Evolutionary conservation across 805 yeast genomes (phyloP).

Genomic region (Starmerella powellii): DNA sequence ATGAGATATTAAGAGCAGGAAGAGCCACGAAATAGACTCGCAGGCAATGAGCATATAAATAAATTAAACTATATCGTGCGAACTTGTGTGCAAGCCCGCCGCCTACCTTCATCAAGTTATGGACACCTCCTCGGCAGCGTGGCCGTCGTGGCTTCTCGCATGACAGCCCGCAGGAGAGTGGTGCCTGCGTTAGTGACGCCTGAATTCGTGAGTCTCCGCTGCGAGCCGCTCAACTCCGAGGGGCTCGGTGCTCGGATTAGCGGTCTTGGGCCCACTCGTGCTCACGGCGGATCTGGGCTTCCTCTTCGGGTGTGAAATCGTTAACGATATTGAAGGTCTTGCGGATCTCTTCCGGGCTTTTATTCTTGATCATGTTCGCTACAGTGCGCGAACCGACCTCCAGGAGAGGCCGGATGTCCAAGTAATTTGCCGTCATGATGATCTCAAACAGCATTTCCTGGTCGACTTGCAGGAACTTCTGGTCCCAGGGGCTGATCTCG

Average conservation of each 20-base stretch:
- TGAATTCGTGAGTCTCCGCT: no score
- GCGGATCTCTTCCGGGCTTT: conserved; percentile 37
- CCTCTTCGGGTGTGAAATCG: conserved; percentile 39
- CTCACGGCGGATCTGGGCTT: conserved; percentile 36
- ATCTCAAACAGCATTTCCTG: conserved; percentile 45
- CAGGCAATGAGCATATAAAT: no score
- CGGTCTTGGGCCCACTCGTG: conserved; percentile 37
- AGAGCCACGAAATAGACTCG: conserved; percentile 46
- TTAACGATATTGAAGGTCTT: conserved; percentile 36
- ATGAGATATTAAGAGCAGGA: conserved; percentile 93
- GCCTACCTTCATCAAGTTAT: no score
- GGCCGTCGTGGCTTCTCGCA: no score
- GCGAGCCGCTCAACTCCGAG: no score
- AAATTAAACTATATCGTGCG: no score
- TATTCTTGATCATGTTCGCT: conserved; percentile 39
- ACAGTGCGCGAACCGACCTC: conserved; percentile 41
- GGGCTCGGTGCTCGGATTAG: no score
- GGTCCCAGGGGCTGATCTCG: conserved; percentile 93
- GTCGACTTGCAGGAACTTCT: conserved; percentile 83
- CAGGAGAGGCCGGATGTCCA: conserved; percentile 36
- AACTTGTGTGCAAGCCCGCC: no score
- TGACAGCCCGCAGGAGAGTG: no score
- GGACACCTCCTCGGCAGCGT: no score
- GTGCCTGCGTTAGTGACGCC: no score
- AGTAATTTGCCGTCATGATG: conserved; percentile 38